Base-by-base conservation (phyloP, 805 yeast genomes). In the Saccharomycopsis guyanensis region DNA sequence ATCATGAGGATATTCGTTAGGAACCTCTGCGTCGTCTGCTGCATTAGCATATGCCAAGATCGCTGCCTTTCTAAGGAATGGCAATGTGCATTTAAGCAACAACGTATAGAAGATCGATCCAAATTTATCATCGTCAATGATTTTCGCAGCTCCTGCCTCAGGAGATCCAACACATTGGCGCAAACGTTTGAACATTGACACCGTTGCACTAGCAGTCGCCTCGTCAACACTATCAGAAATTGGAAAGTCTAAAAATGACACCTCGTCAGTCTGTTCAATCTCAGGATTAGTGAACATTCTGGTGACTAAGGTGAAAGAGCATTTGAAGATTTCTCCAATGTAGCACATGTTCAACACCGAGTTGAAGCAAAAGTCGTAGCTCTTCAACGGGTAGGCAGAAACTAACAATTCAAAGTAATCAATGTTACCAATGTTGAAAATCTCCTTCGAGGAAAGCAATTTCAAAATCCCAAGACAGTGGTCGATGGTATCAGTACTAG, bases 31-130 rank as follows among this genome's bases (percentile, higher is more conserved):
- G 3, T 59, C 57, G 36, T 71, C 67, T 1, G 83, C 80, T 59
- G 79, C 76, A 34, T 66, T 61, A 22, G 77, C 74, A 57, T 62
- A 69, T 0, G 78, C 67, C 54, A 73, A 77, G 4, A 85, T 73
- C 4, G 82, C 72, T 13, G 77, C 66, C 54, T 76, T 73, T 52
- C 94, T 68, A 45, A 85, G 65, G 53, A 80, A 85, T 18, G 88
- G 86, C 0, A 82, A 73, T 6, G 72, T 59, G 1, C 79, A 61
- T 55, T 75, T 78, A n/a, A 72, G 58, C 18, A 80, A 39, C 75
- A 82, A 68, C 0, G 80, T 66, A 55, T 69, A 77, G 2, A 80
- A 51, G 1, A 73, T 65, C 25, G 58, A 45, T 0, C 76, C 68
- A 47, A 70, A 64, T 8, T 40, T 50, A 2, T 31, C 42, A 18